Evolutionary conservation across 1,284 basidiomycete genomes (phyloP), one percentile per base, ranked within the genome.

Genomic region (Sporisorium iseilematis-ciliati): DNA sequence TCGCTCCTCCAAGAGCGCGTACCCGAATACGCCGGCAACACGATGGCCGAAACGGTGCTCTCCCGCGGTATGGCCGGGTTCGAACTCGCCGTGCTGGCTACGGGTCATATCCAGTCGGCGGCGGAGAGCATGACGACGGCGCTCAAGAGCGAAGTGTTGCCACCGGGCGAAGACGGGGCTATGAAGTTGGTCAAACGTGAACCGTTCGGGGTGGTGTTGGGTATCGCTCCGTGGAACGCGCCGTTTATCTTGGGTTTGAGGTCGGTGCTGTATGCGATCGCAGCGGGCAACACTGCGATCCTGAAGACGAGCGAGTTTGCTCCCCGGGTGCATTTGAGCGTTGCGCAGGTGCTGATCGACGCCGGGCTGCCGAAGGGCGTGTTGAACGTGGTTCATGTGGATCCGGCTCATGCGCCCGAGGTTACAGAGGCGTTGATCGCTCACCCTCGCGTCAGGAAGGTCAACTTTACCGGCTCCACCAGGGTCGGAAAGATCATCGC

Each of bases 401-500:
- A 88, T 0, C 86, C 86, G 11, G 83, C 88, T 43, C 86, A 87
- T 43, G 87, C 88, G 0, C 87, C 89, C 0, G 80, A 81, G 0
- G 83, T 89, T 33, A 88, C 88, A 2, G 86, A 88, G 7, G 88
- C 89, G 52, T 86, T 91, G 43, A 90, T 91, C 65, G 88, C 87
- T 0, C 86, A 91, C 83, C 88, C 88, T 0, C 79, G 85, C 18
- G 87, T 91, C 8, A 86, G 88, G 55, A 86, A 86, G 62, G 76
- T 87, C 74, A 88, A 87, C 75, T 82, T 78, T 42, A 88, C 87
- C 33, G 88, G 88, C 23, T 87, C 87, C 0, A 87, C 87, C 0
- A 88, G 92, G 46, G 91, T 93, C 35, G 95, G 95, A 5, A 90
- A 93, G 23, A 91, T 91, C 85, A 90, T 97, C 86, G 90, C 94